Conservation (phyloP, 495 filamentous ascomycete species). For the Aspergillus biplanus region DNA sequence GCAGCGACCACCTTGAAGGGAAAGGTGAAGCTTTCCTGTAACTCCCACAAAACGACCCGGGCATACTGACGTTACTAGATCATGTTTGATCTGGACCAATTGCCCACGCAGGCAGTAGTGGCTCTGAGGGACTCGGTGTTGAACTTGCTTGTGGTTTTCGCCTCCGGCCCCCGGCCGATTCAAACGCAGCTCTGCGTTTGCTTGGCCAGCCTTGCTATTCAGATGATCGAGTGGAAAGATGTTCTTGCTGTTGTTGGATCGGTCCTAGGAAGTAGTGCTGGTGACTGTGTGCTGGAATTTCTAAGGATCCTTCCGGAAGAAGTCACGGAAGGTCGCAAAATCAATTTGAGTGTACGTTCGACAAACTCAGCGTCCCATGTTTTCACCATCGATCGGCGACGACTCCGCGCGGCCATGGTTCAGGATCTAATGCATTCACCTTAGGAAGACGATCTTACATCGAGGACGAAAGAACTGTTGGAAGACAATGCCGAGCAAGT, state of each 20-base stretch:
- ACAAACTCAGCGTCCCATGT: slow-evolving; percentile 43
- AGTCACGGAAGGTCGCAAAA: slow-evolving; percentile 98
- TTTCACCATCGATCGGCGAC: slow-evolving; percentile 26
- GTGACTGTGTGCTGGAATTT: slow-evolving; percentile 90
- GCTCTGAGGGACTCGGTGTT: slow-evolving; percentile 82
- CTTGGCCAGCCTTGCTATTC: slow-evolving; percentile 89
- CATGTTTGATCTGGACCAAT: slow-evolving; percentile 81
- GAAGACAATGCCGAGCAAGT: slow-evolving; percentile 88
- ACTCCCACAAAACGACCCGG: slow-evolving; percentile 15
- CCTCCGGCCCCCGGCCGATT: slow-evolving; percentile 84
- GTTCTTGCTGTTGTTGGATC: slow-evolving; percentile 80
- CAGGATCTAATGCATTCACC: slow-evolving; percentile 52
- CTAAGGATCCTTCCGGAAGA: slow-evolving; percentile 96
- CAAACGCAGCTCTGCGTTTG: slow-evolving; percentile 94
- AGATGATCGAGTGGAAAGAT: slow-evolving; percentile 96
- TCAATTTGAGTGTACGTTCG: slow-evolving; percentile 94
- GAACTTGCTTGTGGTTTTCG: slow-evolving; percentile 74
- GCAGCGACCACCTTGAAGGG: slow-evolving; percentile 96
- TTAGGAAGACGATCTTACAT: slow-evolving; percentile 88
- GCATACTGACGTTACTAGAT: slow-evolving; percentile 59
- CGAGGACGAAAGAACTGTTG: slow-evolving; percentile 83
- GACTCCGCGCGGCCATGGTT: slow-evolving; percentile 27
- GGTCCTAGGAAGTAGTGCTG: slow-evolving; percentile 73
- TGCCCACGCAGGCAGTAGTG: slow-evolving; percentile 73
- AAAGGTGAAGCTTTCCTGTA: slow-evolving; percentile 67